These are phyloP conservation scores for Mycosarcoma mackinlayi DNA, from an alignment of 1,284 basidiomycete genomes.

Conservation along the genomic window DNA sequence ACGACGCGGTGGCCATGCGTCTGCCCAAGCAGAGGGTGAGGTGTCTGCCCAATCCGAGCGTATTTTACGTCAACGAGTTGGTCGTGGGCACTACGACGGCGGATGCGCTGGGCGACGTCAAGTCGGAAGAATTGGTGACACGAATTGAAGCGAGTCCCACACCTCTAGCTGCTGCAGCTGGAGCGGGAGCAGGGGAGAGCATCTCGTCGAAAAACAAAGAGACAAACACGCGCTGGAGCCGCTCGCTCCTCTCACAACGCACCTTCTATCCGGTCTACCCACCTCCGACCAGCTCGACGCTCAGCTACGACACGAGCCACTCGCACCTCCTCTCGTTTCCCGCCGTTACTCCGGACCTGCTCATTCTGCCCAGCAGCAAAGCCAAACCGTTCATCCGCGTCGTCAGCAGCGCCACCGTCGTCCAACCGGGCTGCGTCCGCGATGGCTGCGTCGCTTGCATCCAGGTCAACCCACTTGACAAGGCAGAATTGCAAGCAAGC, in stretches of 20 bases:
- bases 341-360: slow-evolving; percentile 77
- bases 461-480: slow-evolving; percentile 25
- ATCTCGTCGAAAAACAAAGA: slow-evolving; percentile 59
- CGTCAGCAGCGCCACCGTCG: slow-evolving; percentile 75
- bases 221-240: slow-evolving; percentile 54
- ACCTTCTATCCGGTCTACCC: slow-evolving; percentile 97
- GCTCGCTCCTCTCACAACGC: slow-evolving; percentile 85
- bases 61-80: slow-evolving; percentile 85
- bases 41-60: slow-evolving; percentile 85
- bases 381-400: slow-evolving; percentile 69
- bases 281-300: slow-evolving; percentile 75
- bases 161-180: background rate
- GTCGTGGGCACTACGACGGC: slow-evolving; percentile 82
- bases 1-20: slow-evolving; percentile 20
- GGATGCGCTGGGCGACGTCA: slow-evolving; percentile 88
- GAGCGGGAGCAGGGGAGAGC: slow-evolving; percentile 31
- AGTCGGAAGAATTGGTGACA: slow-evolving; percentile 83
- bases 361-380: slow-evolving; percentile 79
- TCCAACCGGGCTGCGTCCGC: slow-evolving; percentile 74
- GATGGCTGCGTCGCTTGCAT: slow-evolving; percentile 13
- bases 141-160: slow-evolving; percentile 71
- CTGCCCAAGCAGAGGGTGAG: slow-evolving; percentile 74
- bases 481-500: background rate
- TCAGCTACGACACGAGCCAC: slow-evolving; percentile 59
- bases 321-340: slow-evolving; percentile 51